Base-by-base conservation (phyloP, 2,329 filamentous ascomycete species). In the Amauroascus verrucosus region DNA sequence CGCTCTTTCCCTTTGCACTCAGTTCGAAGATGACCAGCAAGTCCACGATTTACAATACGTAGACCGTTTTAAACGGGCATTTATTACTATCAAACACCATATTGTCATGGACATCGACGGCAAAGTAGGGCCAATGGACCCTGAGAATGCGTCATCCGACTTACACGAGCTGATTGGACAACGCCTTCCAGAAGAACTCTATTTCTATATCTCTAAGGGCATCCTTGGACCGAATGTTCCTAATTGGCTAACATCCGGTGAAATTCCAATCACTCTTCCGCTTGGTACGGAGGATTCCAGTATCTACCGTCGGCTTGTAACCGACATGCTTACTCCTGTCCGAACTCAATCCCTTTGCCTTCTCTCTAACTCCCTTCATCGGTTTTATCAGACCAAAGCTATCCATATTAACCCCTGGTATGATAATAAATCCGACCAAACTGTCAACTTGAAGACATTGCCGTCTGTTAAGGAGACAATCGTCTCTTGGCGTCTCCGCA, bases 141-240 rank as follows among this genome's bases (percentile, higher is more conserved):
- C 77, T 52, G 84, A 87, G 6, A 77, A 81, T 52, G 79, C 89
- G 18, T 90, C 93, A 1, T 79, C 79, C 44, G 90, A 97, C 65
- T 84, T 93, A 59, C 87, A 94, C 65, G 84, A 91, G 63, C 90
- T 96, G 65, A 81, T 96, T 57, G 89, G 89, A n/a, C 81, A 94
- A 55, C 85, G 90, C 56, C 76, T 98, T 4, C 89, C 93, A 0
- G 83, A 89, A 38, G 93, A 98, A 69, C 76, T 97, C 16, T 90
- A 91, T 66, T 86, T 88, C 68, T 97, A 97, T 67, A 77, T 96
- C 48, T 89, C 88, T 55, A 83, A 80, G 49, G 93, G 88, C 32
- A 73, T 96, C 41, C 81, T 97, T 59, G 82, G 87, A 26, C 77
- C 88, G 22, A 82, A 87, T 46, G 76, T 95, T 35, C 78, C 95